Evolutionary conservation across 2,329 filamentous ascomycete species (phyloP), one percentile per base, ranked within the genome.

Genomic region (Ophiostoma sp.): DNA sequence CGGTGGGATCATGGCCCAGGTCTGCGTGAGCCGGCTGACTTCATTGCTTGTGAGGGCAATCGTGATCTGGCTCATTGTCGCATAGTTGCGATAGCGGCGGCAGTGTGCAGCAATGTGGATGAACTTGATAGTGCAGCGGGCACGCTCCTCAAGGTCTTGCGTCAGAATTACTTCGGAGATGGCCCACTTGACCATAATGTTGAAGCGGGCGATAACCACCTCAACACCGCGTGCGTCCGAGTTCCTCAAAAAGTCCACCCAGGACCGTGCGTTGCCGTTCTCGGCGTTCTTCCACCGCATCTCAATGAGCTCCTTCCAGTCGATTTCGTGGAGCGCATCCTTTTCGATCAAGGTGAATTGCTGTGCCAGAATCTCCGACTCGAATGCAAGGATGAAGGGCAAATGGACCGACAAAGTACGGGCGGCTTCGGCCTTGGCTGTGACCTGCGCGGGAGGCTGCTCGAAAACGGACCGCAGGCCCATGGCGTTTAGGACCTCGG

Each of bases 321-420:
- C 93, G 75, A 96, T 92, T 80, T 95, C 93, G 77, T 94, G 93
- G 28, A 96, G 84, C 0, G 93, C 93, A 79, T 95, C 93, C 80
- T 95, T 95, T 79, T 96, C 93, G 64, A 96, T 93, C 45, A 96
- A 86, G 0, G 93, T 95, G 77, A 96, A 93, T 78, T 96, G 93
- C 80, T 95, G 91, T 2, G 93, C 93, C 33, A 96, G 85, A 2
- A 91, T 84, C 77, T 93, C 90, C 6, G 93, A 94, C 78, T 94
- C 92, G 77, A 94, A 95, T 0, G 92, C 92, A 31, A 96, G 85
- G 72, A 94, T 91, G 80, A 96, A 96, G 0, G 93, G 93, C 48
- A 95, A 82, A 80, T 96, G 93, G 3, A 86, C 85, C 1, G 85
- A 84, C 74, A 82, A 85, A 73, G 83, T 85, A 66, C 74, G 70